Evolutionary conservation across 1,284 basidiomycete genomes (phyloP), one percentile per base, ranked within the genome.

Genomic region (Butyriboletus appendiculatus): DNA sequence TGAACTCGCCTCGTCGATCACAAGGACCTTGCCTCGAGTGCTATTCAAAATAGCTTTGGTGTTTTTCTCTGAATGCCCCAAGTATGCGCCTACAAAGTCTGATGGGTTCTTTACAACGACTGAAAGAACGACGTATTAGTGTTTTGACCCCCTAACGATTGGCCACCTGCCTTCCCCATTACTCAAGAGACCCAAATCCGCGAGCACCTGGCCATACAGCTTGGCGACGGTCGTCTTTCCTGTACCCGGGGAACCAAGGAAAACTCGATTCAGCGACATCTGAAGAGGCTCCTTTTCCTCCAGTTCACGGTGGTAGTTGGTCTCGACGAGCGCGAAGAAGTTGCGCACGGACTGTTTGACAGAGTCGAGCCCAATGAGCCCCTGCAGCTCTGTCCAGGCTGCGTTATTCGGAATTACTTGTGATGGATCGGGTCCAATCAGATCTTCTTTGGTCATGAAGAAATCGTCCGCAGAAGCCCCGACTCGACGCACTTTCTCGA

Each of bases 161-260:
- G 3, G 5, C 15, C 1, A 20, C 65, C 58, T 56, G 81, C 85
- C 84, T 80, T 87, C 85, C 15, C 82, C 82, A 45, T 84, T 85
- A 63, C 82, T 85, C 20, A 87, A 61, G 11, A 87, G 61, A 9
- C 79, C 78, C 1, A 87, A 62, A 51, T 86, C 82, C 0, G 74
- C 75, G 7, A 87, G 66, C 40, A 85, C 79, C 52, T 77, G 75
- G 2, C 85, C 85, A 59, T 86, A 87, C 5, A 84, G 61, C 59
- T 80, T 80, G 0, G 82, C 84, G 0, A 87, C 84, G 0, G 81
- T 82, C 1, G 84, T 86, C 64, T 86, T 86, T 0, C 85, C 85
- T 7, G 85, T 86, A 1, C 85, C 84, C 2, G 85, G 85, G 5
- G 77, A 78, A 0, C 84, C 85, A 42, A 84, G 61, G 65, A 86